Percentiles rank a stretch among this genome's conserved stretches.
These are phyloP conservation scores for Coniochaeta sp. DNA, from an alignment of 2,329 filamentous ascomycete genomes.

Conservation along the genomic window DNA sequence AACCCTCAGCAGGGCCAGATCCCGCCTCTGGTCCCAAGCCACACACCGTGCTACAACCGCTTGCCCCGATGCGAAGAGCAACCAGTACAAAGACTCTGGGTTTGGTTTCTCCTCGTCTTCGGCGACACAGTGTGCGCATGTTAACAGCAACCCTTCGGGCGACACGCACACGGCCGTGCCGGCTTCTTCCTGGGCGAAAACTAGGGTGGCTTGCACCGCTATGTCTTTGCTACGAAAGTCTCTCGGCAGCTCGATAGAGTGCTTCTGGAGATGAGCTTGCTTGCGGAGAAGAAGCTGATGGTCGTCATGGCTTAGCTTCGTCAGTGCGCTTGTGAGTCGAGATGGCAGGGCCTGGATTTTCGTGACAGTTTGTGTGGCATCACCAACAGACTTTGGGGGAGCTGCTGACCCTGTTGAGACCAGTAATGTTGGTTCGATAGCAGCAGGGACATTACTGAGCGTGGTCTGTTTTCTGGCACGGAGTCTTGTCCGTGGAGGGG, in stretches of 20 bases:
- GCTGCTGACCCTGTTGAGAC: not conserved
- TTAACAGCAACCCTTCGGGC: constrained; percentile 33
- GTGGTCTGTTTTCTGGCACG: not conserved
- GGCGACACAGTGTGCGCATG: constrained; percentile 40
- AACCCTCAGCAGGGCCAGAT: constrained; percentile 38
- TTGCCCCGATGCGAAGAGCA: constrained; percentile 32
- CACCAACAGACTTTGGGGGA: not conserved
- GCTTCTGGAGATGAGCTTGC: constrained; percentile 2
- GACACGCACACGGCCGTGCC: constrained; percentile 43
- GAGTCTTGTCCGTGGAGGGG: not conserved
- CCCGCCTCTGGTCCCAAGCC: constrained; percentile 32
- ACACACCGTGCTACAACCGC: constrained; percentile 29
- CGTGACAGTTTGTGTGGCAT: not conserved
- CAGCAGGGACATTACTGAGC: not conserved
- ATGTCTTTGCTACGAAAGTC: not conserved
- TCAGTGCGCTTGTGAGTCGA: not conserved
- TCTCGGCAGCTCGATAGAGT: not conserved
- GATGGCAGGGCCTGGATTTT: not conserved
- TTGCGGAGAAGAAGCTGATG: constrained; percentile 4
- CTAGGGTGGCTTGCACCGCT: constrained; percentile 20
- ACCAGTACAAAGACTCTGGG: constrained; percentile 22
- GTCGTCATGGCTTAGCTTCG: not conserved
- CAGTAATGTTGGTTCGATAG: not conserved
- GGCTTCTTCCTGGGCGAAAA: constrained; percentile 41
- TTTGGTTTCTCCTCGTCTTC: constrained; percentile 28